Percentiles rank a stretch among this genome's conserved stretches.
Evolutionary conservation across 495 filamentous ascomycete species (phyloP).

Genomic region (Penicillium angulare): DNA sequence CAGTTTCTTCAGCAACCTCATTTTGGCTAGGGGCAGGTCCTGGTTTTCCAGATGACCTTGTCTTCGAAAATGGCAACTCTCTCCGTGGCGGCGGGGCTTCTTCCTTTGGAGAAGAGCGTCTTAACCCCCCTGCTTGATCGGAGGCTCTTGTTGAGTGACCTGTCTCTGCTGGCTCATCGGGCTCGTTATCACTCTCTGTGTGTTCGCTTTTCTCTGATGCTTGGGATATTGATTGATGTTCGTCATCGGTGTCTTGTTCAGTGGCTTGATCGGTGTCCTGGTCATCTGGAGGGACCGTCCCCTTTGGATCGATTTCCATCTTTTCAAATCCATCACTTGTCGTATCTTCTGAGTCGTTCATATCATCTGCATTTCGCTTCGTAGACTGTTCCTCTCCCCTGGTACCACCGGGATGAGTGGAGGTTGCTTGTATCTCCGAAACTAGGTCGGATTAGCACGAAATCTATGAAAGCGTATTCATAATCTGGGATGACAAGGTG

Average conservation of each 20-base stretch:
- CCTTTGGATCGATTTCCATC: constrained; percentile 56
- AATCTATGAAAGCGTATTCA: too few relatives aligned
- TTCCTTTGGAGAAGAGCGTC: constrained; percentile 14
- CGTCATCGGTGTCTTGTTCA: constrained; percentile 40
- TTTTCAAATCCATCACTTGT: constrained; percentile 55
- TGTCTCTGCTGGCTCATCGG: not conserved
- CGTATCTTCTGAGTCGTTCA: constrained; percentile 31
- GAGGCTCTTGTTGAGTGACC: not conserved
- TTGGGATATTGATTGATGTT: not conserved
- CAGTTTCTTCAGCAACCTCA: constrained; percentile 29
- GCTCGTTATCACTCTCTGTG: too few relatives aligned
- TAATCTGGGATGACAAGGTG: not conserved
- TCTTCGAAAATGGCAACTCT: constrained; percentile 38
- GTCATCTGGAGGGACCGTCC: constrained; percentile 22
- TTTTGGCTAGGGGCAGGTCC: constrained; percentile 1
- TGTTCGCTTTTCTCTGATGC: not conserved
- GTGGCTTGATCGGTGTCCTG: constrained; percentile 41
- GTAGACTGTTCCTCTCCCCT: constrained; percentile 19
- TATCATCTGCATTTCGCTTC: constrained; percentile 45
- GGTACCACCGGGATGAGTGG: constrained; percentile 7
- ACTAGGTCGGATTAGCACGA: constrained; percentile 17
- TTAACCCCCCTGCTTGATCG: not conserved
- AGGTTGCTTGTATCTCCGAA: constrained; percentile 23
- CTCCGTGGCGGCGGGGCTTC: constrained; percentile 35
- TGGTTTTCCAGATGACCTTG: constrained; percentile 2